A percentile compares a stretch with the other conserved stretches of the same genome.
phyloP scores from a whole-genome alignment of 1,284 basidiomycete genomes.

The Lignosus rhinocerotis region DNA sequence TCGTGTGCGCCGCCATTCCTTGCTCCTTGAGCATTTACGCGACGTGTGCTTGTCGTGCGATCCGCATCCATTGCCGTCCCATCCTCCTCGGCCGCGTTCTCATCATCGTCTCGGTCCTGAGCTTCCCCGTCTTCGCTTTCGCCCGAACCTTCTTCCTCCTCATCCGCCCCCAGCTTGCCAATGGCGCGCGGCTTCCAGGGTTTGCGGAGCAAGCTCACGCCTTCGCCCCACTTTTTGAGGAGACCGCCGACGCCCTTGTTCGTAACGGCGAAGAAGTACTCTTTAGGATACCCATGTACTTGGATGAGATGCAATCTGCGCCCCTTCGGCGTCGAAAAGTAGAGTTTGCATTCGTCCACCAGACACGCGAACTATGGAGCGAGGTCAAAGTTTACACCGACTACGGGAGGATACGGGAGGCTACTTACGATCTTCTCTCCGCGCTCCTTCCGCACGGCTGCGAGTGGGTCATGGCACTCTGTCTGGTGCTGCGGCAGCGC shows the following conservation, averaged over 20 bases:
- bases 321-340: constrained; percentile 76
- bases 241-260: constrained; percentile 84
- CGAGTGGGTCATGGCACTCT: constrained; percentile 85
- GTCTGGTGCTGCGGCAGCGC: constrained; percentile 66
- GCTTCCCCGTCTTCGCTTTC: constrained; percentile 29
- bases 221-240: constrained; percentile 75
- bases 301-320: constrained; percentile 82
- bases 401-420: constrained; percentile 1
- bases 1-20: neutral
- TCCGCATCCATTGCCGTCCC: neutral
- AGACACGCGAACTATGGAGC: constrained; percentile 80
- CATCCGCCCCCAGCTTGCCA: constrained; percentile 11
- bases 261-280: constrained; percentile 87
- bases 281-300: constrained; percentile 79
- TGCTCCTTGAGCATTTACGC: neutral
- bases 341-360: constrained; percentile 59
- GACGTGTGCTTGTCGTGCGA: neutral
- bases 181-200: constrained; percentile 59
- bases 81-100: too few relatives aligned
- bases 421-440: constrained; percentile 86
- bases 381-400: neutral
- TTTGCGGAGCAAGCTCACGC: constrained; percentile 71
- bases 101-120: too few relatives aligned
- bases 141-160: constrained; percentile 28
- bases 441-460: constrained; percentile 69